phyloP scores from a whole-genome alignment of 202 grass and related monocot species.

The Miscanthus sacchariflorus region DNA sequence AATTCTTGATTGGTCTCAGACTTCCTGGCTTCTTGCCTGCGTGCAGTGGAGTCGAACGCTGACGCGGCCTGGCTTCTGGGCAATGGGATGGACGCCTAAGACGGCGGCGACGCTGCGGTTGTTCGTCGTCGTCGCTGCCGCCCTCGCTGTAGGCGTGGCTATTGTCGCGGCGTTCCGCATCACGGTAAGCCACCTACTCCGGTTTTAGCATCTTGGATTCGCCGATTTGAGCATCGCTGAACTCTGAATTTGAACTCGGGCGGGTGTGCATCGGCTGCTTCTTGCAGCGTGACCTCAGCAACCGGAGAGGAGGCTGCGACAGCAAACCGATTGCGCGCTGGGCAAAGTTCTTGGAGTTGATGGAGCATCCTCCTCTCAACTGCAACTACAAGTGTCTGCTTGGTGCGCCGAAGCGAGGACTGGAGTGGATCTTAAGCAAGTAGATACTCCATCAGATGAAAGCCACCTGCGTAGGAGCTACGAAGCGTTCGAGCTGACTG shows the following conservation, averaged over 20 bases:
- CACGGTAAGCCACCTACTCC: constrained; percentile 6
- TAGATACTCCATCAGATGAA: constrained; percentile 23
- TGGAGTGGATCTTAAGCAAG: constrained; percentile 40
- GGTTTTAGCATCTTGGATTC: background rate
- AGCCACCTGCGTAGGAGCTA: background rate
- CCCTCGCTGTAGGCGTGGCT: background rate
- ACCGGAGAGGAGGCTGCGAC: background rate
- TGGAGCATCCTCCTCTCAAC: constrained; percentile 37
- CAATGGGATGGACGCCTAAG: background rate
- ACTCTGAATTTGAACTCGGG: background rate
- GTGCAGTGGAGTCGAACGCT: background rate
- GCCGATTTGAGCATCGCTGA: background rate
- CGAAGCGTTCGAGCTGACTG: background rate
- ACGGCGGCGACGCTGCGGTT: background rate
- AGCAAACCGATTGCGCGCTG: background rate
- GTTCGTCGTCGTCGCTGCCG: background rate
- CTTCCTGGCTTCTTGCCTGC: background rate
- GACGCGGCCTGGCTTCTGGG: background rate
- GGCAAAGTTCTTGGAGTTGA: background rate
- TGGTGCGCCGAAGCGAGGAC: background rate
- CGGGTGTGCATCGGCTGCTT: background rate
- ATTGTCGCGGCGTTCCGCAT: constrained; percentile 2
- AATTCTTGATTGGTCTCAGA: background rate
- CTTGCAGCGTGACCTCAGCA: constrained; percentile 15
- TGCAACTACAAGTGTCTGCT: constrained; percentile 20